Base-by-base conservation (phyloP, 192 early-diverging fungal species). In the Linnemannia elongata region DNA sequence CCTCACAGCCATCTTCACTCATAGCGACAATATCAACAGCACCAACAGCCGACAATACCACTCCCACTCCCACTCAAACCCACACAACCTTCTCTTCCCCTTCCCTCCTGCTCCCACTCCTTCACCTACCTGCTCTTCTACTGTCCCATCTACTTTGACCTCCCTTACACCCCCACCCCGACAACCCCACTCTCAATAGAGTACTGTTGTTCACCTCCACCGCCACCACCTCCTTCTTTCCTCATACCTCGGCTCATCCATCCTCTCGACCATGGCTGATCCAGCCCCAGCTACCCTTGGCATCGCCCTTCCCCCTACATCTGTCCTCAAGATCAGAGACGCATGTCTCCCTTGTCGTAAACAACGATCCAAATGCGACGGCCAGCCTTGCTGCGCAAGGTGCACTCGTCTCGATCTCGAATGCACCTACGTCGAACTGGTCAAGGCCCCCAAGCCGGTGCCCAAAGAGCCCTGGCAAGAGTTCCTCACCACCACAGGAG, bases 391-490 rank as follows among this genome's bases (percentile, higher is more conserved):
- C 42, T 87, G 85, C 30, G 52, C 85, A 44, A 77, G 85, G 39
- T 87, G 85, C 73, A 57, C 80, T 60, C 85, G 80, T 38, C 85
- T 87, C 35, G 85, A 87, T 69, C 85, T 87, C 20, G 85, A 87
- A 78, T 87, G 85, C 68, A 87, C 85, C 30, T 87, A 87, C 68
- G 80, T 87, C 35, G 85, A 87, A 24, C 73, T 87, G 6, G 85
- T 87, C 38, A 87, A 81, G 42, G 85, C 85, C 1, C 85, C 85
- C 0, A 75, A 75, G 12, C 85, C 71, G 6, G 52, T 69, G 13
- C 79, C 79, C 41, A 81, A 81, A 45, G 85, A 87, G 33, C 85
- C 85, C 30, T 87, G 85, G 85, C 79, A 87, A 78, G 85, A 87
- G 76, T 87, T 87, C 10, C 79, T 87, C 42, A 75, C 44, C 4